These are phyloP conservation scores for Colletotrichum graminicola DNA, from an alignment of 2,329 filamentous ascomycete genomes.

Conservation along the genomic window DNA sequence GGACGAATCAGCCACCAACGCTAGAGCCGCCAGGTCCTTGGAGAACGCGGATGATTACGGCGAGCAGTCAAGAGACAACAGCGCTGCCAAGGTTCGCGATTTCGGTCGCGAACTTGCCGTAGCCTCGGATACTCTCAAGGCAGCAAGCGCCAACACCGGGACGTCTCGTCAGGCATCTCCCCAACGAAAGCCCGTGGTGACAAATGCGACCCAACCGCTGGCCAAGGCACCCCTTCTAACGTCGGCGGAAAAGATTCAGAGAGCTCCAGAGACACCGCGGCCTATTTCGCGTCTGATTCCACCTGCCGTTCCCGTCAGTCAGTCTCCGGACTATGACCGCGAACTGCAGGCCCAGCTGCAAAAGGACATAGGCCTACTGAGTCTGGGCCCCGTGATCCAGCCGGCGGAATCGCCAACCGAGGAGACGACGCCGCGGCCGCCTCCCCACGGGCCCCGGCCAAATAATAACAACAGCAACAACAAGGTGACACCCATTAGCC, in stretches of 20 bases:
- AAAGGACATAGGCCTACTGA: slow-evolving; percentile 70
- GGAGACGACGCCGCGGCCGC: slow-evolving; percentile 42
- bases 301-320: slow-evolving; percentile 56
- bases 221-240: slow-evolving; percentile 71
- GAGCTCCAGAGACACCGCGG: slow-evolving; percentile 60
- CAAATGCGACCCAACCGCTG: slow-evolving; percentile 60
- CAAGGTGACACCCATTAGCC: slow-evolving; percentile 55
- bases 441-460: slow-evolving; percentile 49
- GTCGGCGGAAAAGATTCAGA: slow-evolving; percentile 64
- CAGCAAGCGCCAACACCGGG: slow-evolving; percentile 56
- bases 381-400: slow-evolving; percentile 57
- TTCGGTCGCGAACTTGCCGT: slow-evolving; percentile 57
- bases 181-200: slow-evolving; percentile 66
- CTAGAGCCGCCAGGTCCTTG: slow-evolving; percentile 69
- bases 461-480: slow-evolving; percentile 52
- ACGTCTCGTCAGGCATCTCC: slow-evolving; percentile 71
- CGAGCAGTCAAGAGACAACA: slow-evolving; percentile 63
- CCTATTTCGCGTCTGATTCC: slow-evolving; percentile 60
- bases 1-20: slow-evolving; percentile 86
- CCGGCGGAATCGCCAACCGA: slow-evolving; percentile 25
- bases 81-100: slow-evolving; percentile 65
- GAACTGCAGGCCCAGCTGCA: slow-evolving; percentile 73
- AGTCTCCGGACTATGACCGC: slow-evolving; percentile 71
- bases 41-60: slow-evolving; percentile 65
- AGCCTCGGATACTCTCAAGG: slow-evolving; percentile 67